Conservation (phyloP, 345 rosid genomes). For the Adansonia digitata region DNA sequence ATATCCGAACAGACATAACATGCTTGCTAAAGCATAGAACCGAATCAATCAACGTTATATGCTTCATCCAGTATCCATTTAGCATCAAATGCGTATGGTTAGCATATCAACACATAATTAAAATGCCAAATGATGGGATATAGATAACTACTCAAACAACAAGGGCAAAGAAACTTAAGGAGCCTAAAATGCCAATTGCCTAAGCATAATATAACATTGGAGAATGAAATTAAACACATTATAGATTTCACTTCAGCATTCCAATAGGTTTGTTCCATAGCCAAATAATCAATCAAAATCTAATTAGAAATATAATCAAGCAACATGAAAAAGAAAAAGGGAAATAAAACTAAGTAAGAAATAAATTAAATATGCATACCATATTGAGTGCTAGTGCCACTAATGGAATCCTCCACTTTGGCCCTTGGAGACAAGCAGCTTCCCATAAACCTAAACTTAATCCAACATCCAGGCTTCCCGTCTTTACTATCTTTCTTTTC, state of each 20-base stretch:
- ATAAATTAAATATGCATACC: constrained; percentile 22
- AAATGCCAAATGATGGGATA: not conserved
- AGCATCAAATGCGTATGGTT: not conserved
- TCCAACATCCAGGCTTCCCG: constrained; percentile 28
- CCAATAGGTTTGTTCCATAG: not conserved
- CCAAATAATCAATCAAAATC: not conserved
- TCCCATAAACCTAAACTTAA: constrained; percentile 33
- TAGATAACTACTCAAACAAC: not conserved
- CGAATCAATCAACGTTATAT: not conserved
- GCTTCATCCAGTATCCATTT: not conserved
- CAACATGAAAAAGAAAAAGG: not conserved
- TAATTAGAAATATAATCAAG: not conserved
- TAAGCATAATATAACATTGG: not conserved
- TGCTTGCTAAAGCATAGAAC: not conserved
- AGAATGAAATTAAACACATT: not conserved
- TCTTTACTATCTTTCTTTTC: constrained; percentile 25
- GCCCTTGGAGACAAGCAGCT: constrained; percentile 36
- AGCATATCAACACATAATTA: not conserved
- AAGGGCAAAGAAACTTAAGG: not conserved
- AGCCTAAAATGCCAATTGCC: constrained; percentile 4
- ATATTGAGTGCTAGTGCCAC: constrained; percentile 27
- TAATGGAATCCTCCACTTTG: constrained; percentile 28
- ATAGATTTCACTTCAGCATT: not conserved
- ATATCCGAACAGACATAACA: not conserved
- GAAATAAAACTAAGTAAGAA: not conserved